These are phyloP conservation scores for Heterobasidion irregulare DNA, from an alignment of 1,284 basidiomycete genomes.

Conservation along the genomic window DNA sequence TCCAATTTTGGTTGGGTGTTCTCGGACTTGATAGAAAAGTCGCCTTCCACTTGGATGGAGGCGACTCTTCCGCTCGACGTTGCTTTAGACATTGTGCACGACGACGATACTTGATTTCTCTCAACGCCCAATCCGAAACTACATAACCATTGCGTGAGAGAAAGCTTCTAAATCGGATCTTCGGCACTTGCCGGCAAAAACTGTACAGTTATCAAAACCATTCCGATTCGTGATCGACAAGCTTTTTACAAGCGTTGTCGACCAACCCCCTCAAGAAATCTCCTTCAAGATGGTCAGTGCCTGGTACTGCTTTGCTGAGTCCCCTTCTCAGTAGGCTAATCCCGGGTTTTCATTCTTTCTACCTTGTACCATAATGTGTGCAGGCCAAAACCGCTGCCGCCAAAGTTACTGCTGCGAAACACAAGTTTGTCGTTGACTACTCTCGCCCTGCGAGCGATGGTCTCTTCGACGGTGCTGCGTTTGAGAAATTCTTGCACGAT, in stretches of 20 bases:
- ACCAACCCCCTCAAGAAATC: conserved; percentile 17
- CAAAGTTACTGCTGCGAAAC: conserved; percentile 64
- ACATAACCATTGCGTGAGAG: conserved; percentile 7
- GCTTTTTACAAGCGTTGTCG: conserved; percentile 5
- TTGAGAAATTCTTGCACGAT: conserved; percentile 92
- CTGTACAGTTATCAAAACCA: conserved; percentile 20
- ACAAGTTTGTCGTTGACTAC: conserved; percentile 95
- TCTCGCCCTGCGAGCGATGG: conserved; percentile 86
- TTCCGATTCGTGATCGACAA: background rate
- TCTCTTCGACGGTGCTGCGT: conserved; percentile 87
- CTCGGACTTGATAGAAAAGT: conserved; percentile 83
- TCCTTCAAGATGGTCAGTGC: conserved; percentile 61
- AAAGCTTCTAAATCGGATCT: background rate
- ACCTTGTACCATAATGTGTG: conserved; percentile 15
- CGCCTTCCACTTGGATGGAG: conserved; percentile 64
- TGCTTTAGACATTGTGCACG: conserved; percentile 33
- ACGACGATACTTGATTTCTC: background rate
- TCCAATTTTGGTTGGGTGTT: conserved; percentile 70
- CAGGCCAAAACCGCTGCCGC: conserved; percentile 64
- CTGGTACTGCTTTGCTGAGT: conserved; percentile 80
- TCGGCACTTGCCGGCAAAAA: conserved; percentile 9
- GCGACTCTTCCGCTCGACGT: conserved; percentile 62
- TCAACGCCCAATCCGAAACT: background rate
- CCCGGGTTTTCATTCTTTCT: conserved; percentile 25
- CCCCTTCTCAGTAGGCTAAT: conserved; percentile 87